A percentile compares a stretch with the other conserved stretches of the same genome.
phyloP scores from a whole-genome alignment of 2,329 filamentous ascomycete genomes.

The Knufia fluminis region DNA sequence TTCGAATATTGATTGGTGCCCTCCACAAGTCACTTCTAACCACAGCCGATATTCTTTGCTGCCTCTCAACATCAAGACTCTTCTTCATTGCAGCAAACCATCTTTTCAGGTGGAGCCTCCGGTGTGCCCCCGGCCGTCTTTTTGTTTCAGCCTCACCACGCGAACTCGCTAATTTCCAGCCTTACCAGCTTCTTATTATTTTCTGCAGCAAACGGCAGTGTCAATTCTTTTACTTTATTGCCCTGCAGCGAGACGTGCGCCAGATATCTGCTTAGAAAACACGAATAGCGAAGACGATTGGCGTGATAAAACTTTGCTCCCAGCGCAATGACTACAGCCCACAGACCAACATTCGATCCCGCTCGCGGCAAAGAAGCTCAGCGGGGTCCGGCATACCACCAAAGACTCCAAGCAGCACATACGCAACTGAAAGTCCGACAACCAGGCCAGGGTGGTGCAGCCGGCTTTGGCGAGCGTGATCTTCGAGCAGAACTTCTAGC shows the following conservation, averaged over 20 bases:
- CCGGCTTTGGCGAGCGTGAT: slow-evolving; percentile 62
- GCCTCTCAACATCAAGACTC: neutral
- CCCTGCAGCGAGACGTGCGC: too few relatives aligned
- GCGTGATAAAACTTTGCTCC: too few relatives aligned
- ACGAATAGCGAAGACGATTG: neutral
- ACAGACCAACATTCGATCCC: slow-evolving; percentile 92
- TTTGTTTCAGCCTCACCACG: neutral
- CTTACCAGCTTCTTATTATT: neutral
- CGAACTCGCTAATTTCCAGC: neutral
- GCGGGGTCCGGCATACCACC: slow-evolving; percentile 88
- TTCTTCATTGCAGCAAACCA: neutral
- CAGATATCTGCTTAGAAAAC: too few relatives aligned
- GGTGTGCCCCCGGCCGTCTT: neutral
- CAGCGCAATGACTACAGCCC: slow-evolving; percentile 36
- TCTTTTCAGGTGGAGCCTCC: slow-evolving; percentile 1
- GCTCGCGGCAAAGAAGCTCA: slow-evolving; percentile 91
- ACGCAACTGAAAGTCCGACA: slow-evolving; percentile 83
- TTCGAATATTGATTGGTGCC: too few relatives aligned
- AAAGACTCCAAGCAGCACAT: slow-evolving; percentile 86
- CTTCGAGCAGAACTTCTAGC: slow-evolving; percentile 81
- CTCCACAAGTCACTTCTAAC: too few relatives aligned
- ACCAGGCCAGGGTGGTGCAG: slow-evolving; percentile 79
- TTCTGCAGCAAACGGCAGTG: neutral
- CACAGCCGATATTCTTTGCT: too few relatives aligned
- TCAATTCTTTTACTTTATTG: too few relatives aligned